Base-by-base conservation (phyloP, 306 rosid genomes). In the Trifolium subterraneum region DNA sequence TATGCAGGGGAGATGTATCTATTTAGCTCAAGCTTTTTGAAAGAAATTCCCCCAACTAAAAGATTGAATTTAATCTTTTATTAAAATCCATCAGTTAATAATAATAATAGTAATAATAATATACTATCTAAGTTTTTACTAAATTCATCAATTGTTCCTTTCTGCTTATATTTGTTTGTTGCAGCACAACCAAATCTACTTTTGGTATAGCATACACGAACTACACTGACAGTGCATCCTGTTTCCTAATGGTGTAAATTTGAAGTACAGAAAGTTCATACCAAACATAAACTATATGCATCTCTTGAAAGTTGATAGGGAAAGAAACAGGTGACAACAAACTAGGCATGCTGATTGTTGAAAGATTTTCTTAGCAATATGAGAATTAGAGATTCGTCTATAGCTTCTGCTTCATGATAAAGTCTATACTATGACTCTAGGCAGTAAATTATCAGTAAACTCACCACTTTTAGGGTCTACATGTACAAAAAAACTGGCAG, bases 401-500 rank as follows among this genome's bases (percentile, higher is more conserved):
- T 19, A 71, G 75, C 56, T 33, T 78, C 77, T 62, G 69, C 69
- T 14, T 44, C 73, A 38, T 63, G 9, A 61, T 47, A 65, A 48
- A 61, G 29, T 55, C 38, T 48, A 68, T 22, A 73, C 22, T 14
- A 42, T n/a, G 74, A 73, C 67, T 16, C 1, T 33, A 75, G 35
- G 64, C 12, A 76, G 60, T 75, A 63, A 73, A 77, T 16, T 70
- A 47, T 70, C 27, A 33, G 83, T 41, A 54, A 81, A 75, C 92
- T 90, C 90, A 92, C 98, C 98, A 13, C 66, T 76, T 44, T 78
- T 72, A 80, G 90, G 93, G 82, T 93, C 98, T n/a, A 90, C 84
- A 35, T 93, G 98, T 29, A 93, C 94, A 50, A 87, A 93, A 78
- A 90, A 93, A 75, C 95, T 93, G 86, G 98, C 97, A 50, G 96